Percentiles rank a stretch among this genome's conserved stretches.
Evolutionary conservation across 768 basidiomycete genomes (phyloP).

Genomic region (Lactarius deliciosus): DNA sequence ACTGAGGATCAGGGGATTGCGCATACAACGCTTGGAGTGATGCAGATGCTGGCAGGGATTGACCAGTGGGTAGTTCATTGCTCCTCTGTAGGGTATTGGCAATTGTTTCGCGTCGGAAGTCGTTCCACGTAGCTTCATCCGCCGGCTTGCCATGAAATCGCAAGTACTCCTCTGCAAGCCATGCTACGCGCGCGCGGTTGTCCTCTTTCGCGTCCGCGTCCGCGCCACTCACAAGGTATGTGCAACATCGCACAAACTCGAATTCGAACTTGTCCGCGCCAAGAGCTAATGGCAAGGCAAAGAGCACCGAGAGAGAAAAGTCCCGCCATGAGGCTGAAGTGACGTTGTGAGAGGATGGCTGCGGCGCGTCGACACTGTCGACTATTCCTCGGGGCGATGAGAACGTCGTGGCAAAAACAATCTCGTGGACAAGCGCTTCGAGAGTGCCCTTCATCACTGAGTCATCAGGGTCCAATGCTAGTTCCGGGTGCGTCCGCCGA

Average conservation of each 20-base stretch:
- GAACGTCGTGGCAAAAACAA: slow-evolving; percentile 76
- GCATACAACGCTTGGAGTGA: slow-evolving; percentile 57
- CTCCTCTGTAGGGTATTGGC: slow-evolving; percentile 40
- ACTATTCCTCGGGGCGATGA: slow-evolving; percentile 9
- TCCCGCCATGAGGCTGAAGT: slow-evolving; percentile 50
- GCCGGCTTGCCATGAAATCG: slow-evolving; percentile 54
- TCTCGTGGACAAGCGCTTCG: slow-evolving; percentile 80
- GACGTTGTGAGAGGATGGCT: slow-evolving; percentile 25
- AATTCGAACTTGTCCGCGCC: slow-evolving; percentile 58
- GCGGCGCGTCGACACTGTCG: slow-evolving; percentile 15
- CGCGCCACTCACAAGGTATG: slow-evolving; percentile 61
- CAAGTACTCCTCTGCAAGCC: slow-evolving; percentile 69
- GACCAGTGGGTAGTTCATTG: slow-evolving; percentile 30
- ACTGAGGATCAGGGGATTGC: slow-evolving; percentile 45
- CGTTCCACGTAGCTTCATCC: slow-evolving; percentile 55
- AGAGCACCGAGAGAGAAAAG: slow-evolving; percentile 60
- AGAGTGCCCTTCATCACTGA: slow-evolving; percentile 63
- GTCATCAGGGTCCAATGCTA: slow-evolving; percentile 44
- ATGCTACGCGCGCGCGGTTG: slow-evolving; percentile 50
- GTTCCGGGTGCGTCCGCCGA: slow-evolving; percentile 67
- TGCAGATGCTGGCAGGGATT: slow-evolving; percentile 41
- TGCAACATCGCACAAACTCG: slow-evolving; percentile 69
- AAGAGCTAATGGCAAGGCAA: slow-evolving; percentile 58
- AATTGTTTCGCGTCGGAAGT: slow-evolving; percentile 53
- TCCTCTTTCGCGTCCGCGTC: slow-evolving; percentile 40